phyloP scores from a whole-genome alignment of 129 eudicot genomes.

The carrot (Daucus carota) region DH1_v3.0 NC_030387.2:24284501-24285000 shows the following conservation, averaged over 20 bases:
- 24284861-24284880: too few species aligned
- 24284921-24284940: too few species aligned
- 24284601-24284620: constrained; percentile 41
- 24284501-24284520: constrained; percentile 14
- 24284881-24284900: too few species aligned
- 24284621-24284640: constrained; percentile 29
- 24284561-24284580: neutral
- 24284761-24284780: too few species aligned
- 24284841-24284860: too few species aligned
- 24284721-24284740: too few species aligned
- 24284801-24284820: too few species aligned
- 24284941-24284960: too few species aligned
- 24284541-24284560: constrained; percentile 26
- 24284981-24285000: constrained; percentile 12
- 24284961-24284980: neutral
- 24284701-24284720: constrained; percentile 18
- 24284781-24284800: too few species aligned
- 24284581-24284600: constrained; percentile 6
- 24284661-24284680: constrained; percentile 30
- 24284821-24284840: too few species aligned
- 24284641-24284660: constrained; percentile 35
- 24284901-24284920: too few species aligned
- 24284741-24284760: too few species aligned
- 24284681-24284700: constrained; percentile 40
- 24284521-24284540: constrained; percentile 10